Evolutionary conservation across 1,139 yeast species (phyloP).

Genomic region (Nematodospora anomalae): DNA sequence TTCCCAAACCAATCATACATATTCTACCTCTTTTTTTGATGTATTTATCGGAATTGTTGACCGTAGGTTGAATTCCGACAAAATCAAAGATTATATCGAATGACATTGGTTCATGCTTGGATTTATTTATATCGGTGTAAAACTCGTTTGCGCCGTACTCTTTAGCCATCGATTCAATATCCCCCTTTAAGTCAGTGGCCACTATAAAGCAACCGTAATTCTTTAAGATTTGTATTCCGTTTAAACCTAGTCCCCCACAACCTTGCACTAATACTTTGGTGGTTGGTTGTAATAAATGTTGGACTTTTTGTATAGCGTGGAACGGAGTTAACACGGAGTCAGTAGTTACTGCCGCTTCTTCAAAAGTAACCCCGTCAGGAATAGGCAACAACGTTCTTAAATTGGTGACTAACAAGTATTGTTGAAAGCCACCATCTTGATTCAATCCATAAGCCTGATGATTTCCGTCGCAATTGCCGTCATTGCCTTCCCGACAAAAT

Average conservation of each 20-base stretch:
- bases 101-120: conserved; percentile 29
- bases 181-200: conserved; percentile 40
- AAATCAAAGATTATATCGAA: conserved; percentile 47
- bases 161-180: conserved; percentile 28
- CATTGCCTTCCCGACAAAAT: conserved; percentile 44
- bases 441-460: conserved; percentile 42
- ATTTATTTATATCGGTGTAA: conserved; percentile 29
- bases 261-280: conserved; percentile 47
- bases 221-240: conserved; percentile 47
- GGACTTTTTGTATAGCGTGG: conserved; percentile 48
- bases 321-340: conserved; percentile 54
- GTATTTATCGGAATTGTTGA: conserved; percentile 32
- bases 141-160: conserved; percentile 47
- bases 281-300: conserved; percentile 31
- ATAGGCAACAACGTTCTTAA: conserved; percentile 41
- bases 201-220: conserved; percentile 43
- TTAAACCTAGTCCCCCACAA: conserved; percentile 52
- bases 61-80: conserved; percentile 44
- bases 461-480: conserved; percentile 34
- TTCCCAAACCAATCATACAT: conserved; percentile 47
- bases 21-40: conserved; percentile 41
- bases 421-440: conserved; percentile 52
- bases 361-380: conserved; percentile 48
- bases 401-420: conserved; percentile 41
- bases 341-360: conserved; percentile 49